A percentile compares a stretch with the other conserved stretches of the same genome.
phyloP scores from a whole-genome alignment of 176 grass and related monocot species.

The Alopecurus myosuroides region DNA sequence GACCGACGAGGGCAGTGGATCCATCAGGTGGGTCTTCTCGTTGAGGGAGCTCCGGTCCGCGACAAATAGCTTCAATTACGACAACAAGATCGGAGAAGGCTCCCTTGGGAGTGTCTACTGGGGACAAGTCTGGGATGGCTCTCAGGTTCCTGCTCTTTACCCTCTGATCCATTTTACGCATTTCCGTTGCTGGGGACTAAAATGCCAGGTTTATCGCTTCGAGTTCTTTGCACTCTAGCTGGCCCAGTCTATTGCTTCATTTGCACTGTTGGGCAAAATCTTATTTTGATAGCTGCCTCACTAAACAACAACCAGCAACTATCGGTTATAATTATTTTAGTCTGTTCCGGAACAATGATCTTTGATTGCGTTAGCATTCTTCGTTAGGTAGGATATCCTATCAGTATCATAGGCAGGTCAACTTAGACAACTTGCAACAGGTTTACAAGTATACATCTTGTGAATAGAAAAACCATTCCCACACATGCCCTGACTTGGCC shows the following conservation, averaged over 20 bases:
- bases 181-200: background rate
- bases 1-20: constrained; percentile 39
- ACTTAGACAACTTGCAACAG: constrained; percentile 29
- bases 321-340: background rate
- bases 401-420: constrained; percentile 23
- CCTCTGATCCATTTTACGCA: background rate
- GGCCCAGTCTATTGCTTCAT: background rate
- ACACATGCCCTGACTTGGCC: constrained; percentile 26
- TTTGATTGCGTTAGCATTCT: constrained; percentile 35
- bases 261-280: constrained; percentile 5
- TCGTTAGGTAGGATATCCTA: constrained; percentile 33
- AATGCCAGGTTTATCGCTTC: background rate
- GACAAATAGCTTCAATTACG: constrained; percentile 85
- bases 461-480: background rate
- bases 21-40: constrained; percentile 62
- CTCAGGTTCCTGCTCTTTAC: constrained; percentile 52
- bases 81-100: constrained; percentile 85
- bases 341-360: constrained; percentile 29
- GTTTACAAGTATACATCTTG: constrained; percentile 25
- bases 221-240: background rate
- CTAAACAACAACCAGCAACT: constrained; percentile 5
- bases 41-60: constrained; percentile 70
- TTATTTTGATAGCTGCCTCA: constrained; percentile 9
- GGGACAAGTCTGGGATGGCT: constrained; percentile 86
- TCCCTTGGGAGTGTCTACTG: constrained; percentile 70